A percentile compares a stretch with the other conserved stretches of the same genome.
phyloP scores from a whole-genome alignment of 2,329 filamentous ascomycete species.

The Myriangium duriaei region DNA sequence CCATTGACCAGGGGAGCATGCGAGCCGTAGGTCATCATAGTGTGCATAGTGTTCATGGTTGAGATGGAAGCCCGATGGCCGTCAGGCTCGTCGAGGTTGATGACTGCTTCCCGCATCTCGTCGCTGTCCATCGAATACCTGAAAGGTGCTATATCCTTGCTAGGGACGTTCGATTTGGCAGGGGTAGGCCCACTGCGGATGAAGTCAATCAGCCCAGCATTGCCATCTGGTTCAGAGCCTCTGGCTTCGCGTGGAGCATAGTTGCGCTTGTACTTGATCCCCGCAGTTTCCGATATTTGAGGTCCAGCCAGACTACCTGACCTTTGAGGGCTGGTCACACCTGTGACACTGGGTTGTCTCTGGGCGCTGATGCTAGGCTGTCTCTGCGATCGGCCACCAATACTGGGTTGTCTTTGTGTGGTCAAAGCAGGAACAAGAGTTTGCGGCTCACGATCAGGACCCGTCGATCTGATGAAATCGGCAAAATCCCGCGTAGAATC shows the following conservation, averaged over 20 bases:
- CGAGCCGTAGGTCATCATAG: constrained; percentile 5
- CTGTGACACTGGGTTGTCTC: background rate
- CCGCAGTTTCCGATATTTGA: constrained; percentile 3
- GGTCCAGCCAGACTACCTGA: constrained; percentile 5
- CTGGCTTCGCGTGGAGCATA: constrained; percentile 38
- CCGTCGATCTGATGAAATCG: constrained; percentile 79
- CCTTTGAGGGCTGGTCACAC: background rate
- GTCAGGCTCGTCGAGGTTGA: constrained; percentile 27
- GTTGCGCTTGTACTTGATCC: constrained; percentile 13
- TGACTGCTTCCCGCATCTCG: constrained; percentile 40
- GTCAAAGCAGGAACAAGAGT: constrained; percentile 11
- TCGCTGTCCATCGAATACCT: constrained; percentile 77
- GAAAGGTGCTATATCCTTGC: constrained; percentile 52
- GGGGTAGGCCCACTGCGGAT: constrained; percentile 72
- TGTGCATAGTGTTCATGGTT: constrained; percentile 7
- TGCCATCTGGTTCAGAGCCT: constrained; percentile 56
- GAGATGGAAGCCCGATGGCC: constrained; percentile 4
- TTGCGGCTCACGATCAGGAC: constrained; percentile 38
- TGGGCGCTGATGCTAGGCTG: background rate
- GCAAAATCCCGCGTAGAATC: constrained; percentile 74
- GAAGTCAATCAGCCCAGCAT: constrained; percentile 86
- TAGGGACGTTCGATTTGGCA: constrained; percentile 14
- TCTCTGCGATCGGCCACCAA: background rate
- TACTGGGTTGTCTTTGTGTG: constrained; percentile 6
- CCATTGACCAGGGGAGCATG: constrained; percentile 6